Conservation (phyloP, 176 grass and related monocot genomes). For the Sorghum bicolor region Sorghum_bicolor_NCBIv3 NC_012877.2:6586001-6586500, state of each 20-base stretch:
- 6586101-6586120: background rate
- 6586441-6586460: background rate
- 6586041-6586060: background rate
- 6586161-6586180: background rate
- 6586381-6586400: constrained; percentile 74
- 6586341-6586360: constrained; percentile 82
- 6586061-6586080: background rate
- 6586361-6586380: constrained; percentile 87
- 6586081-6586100: background rate
- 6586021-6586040: background rate
- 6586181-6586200: background rate
- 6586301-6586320: background rate
- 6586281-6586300: background rate
- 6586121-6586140: background rate
- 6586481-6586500: background rate
- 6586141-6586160: background rate
- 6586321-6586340: constrained; percentile 78
- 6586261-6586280: background rate
- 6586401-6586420: background rate
- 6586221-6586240: background rate
- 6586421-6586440: background rate
- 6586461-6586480: background rate
- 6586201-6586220: background rate
- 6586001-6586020: background rate
- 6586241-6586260: background rate